These are phyloP conservation scores for Cyathus olla DNA, from an alignment of 1,284 basidiomycete genomes.

Conservation along the genomic window DNA sequence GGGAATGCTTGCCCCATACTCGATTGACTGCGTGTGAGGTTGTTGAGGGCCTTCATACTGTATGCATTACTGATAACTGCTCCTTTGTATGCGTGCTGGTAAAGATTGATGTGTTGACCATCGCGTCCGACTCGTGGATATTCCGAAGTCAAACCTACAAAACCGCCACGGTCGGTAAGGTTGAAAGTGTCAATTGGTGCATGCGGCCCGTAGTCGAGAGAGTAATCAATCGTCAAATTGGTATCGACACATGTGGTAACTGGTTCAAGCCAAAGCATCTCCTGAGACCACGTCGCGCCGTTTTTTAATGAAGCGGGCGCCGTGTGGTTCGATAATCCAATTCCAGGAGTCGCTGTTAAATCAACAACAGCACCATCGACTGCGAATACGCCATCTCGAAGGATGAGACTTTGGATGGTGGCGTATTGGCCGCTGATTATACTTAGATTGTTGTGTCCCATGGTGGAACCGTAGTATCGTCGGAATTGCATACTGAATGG, in stretches of 20 bases:
- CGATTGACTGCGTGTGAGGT: constrained; percentile 8
- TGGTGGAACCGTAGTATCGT: background rate
- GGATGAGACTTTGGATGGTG: constrained; percentile 3
- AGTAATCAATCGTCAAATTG: constrained; percentile 13
- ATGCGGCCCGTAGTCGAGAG: background rate
- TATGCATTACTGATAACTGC: constrained; percentile 16
- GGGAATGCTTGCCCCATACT: constrained; percentile 10
- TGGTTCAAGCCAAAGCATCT: constrained; percentile 14
- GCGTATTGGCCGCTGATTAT: background rate
- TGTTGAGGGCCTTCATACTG: constrained; percentile 9
- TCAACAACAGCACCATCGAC: constrained; percentile 8
- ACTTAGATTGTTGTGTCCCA: background rate
- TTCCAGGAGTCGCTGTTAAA: constrained; percentile 9
- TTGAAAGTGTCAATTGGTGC: constrained; percentile 5
- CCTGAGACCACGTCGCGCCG: constrained; percentile 11
- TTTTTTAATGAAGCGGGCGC: background rate
- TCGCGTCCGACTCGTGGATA: constrained; percentile 14
- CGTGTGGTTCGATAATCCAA: constrained; percentile 12
- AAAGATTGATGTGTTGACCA: constrained; percentile 19
- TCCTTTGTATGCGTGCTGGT: constrained; percentile 22
- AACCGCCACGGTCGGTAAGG: constrained; percentile 21
- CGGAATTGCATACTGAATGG: constrained; percentile 12
- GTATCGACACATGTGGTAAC: constrained; percentile 19
- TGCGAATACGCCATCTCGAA: constrained; percentile 6
- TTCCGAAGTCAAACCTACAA: constrained; percentile 12